These are phyloP conservation scores for Nannochloropsis salina DNA, from an alignment of 108 stramenopile species.

Conservation along the genomic window DNA sequence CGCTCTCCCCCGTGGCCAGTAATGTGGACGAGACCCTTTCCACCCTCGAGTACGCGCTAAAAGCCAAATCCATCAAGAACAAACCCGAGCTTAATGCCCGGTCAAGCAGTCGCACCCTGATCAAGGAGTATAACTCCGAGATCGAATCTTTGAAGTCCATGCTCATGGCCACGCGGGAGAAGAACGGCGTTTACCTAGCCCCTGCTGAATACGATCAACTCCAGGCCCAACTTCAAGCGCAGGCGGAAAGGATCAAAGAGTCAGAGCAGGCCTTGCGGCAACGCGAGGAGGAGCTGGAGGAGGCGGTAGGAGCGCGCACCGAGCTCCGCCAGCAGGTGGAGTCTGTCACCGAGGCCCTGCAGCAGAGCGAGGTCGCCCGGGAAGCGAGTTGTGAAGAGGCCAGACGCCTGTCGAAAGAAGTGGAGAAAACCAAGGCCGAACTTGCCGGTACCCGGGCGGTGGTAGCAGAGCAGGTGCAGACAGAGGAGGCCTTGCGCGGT, in stretches of 20 bases:
- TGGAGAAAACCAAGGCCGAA: conserved; percentile 25
- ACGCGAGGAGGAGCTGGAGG: conserved; percentile 25
- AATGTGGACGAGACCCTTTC: conserved; percentile 56
- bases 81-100: conserved; percentile 44
- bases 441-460: conserved; percentile 25
- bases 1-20: conserved; percentile 54
- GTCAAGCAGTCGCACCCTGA: conserved; percentile 33
- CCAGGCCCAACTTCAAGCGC: conserved; percentile 26
- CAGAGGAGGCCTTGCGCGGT: conserved; percentile 24
- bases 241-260: conserved; percentile 45
- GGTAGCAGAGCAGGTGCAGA: conserved; percentile 31
- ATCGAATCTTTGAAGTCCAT: conserved; percentile 42
- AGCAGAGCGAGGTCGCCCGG: background rate
- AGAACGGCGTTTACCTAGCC: conserved; percentile 61
- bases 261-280: conserved; percentile 40
- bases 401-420: background rate
- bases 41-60: conserved; percentile 59
- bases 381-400: background rate
- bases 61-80: conserved; percentile 62
- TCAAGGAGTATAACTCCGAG: conserved; percentile 59
- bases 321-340: conserved; percentile 26
- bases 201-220: conserved; percentile 56
- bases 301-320: background rate
- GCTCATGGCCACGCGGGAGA: conserved; percentile 51
- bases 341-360: background rate